Evolutionary conservation across 192 early-diverging fungal species (phyloP).

Genomic region (Linnemannia hyalina): DNA sequence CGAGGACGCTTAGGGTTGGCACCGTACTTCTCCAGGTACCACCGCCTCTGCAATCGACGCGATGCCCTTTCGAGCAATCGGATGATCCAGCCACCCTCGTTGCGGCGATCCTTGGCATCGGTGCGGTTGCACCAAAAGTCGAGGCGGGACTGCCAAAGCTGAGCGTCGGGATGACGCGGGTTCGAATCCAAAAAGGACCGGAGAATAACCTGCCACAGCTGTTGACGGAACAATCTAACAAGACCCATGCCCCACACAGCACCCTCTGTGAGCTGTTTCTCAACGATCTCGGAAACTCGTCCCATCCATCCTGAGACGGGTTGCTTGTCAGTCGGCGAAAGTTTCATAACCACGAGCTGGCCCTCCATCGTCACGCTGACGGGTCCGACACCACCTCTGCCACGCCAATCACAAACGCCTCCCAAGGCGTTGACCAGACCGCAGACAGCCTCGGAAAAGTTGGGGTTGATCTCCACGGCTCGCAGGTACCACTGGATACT

Average conservation of each 20-base stretch:
- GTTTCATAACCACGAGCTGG: conserved; percentile 38
- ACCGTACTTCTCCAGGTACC: conserved; percentile 70
- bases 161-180: conserved; percentile 21
- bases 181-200: conserved; percentile 36
- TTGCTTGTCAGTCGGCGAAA: conserved; percentile 19
- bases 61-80: conserved; percentile 72
- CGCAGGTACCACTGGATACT: conserved; percentile 88
- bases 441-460: conserved; percentile 94
- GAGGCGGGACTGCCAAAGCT: conserved; percentile 34
- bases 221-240: conserved; percentile 59
- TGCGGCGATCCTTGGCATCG: conserved; percentile 49
- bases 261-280: conserved; percentile 80
- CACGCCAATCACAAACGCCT: conserved; percentile 93
- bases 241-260: conserved; percentile 68
- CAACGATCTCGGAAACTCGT: conserved; percentile 81
- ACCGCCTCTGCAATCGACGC: conserved; percentile 72
- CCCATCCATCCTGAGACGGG: conserved; percentile 76
- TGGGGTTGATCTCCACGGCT: conserved; percentile 86
- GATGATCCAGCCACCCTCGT: conserved; percentile 84
- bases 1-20: conserved; percentile 18
- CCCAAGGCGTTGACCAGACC: conserved; percentile 89
- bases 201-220: conserved; percentile 34
- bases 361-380: conserved; percentile 55
- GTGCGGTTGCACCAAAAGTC: conserved; percentile 27
- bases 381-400: conserved; percentile 74